Evolutionary conservation across 768 basidiomycete species (phyloP).

Genomic region (Chalciporus pseudorubinellus): DNA sequence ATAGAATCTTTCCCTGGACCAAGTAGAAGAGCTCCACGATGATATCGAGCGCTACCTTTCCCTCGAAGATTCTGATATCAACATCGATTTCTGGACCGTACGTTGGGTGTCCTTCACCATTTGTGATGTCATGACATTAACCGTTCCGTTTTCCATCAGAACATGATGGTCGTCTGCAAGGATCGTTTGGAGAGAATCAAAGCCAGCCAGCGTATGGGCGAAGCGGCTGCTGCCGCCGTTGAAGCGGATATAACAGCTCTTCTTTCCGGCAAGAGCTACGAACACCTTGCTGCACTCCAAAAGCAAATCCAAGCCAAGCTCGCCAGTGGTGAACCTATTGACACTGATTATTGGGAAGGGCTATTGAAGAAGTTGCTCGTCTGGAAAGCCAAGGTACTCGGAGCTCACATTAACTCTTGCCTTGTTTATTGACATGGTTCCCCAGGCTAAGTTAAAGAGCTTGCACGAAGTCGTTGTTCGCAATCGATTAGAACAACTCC

Average conservation of each 20-base stretch:
- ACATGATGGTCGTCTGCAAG: slow-evolving; percentile 97
- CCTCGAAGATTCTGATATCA: slow-evolving; percentile 78
- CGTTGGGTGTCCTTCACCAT: slow-evolving; percentile 19
- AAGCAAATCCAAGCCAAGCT: slow-evolving; percentile 86
- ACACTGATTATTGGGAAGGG: slow-evolving; percentile 97
- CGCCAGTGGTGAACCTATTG: slow-evolving; percentile 88
- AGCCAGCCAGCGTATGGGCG: slow-evolving; percentile 55
- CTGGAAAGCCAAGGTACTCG: slow-evolving; percentile 89
- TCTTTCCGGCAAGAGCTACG: slow-evolving; percentile 81
- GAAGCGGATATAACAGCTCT: slow-evolving; percentile 81
- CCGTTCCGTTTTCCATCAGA: slow-evolving; percentile 44
- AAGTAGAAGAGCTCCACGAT: slow-evolving; percentile 90
- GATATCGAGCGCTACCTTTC: slow-evolving; percentile 92
- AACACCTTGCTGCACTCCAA: slow-evolving; percentile 81
- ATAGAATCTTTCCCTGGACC: slow-evolving; percentile 80
- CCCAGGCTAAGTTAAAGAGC: slow-evolving; percentile 85
- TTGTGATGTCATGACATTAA: slow-evolving; percentile 2
- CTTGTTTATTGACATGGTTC: slow-evolving; percentile 3
- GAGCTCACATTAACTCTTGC: not conserved
- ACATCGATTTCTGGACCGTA: slow-evolving; percentile 98
- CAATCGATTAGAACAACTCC: slow-evolving; percentile 93
- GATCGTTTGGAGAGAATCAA: slow-evolving; percentile 80
- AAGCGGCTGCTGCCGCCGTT: slow-evolving; percentile 72
- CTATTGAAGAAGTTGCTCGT: slow-evolving; percentile 89
- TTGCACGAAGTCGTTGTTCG: slow-evolving; percentile 96